Base-by-base conservation (phyloP, 805 yeast species). In the Hanseniaspora singularis region DNA sequence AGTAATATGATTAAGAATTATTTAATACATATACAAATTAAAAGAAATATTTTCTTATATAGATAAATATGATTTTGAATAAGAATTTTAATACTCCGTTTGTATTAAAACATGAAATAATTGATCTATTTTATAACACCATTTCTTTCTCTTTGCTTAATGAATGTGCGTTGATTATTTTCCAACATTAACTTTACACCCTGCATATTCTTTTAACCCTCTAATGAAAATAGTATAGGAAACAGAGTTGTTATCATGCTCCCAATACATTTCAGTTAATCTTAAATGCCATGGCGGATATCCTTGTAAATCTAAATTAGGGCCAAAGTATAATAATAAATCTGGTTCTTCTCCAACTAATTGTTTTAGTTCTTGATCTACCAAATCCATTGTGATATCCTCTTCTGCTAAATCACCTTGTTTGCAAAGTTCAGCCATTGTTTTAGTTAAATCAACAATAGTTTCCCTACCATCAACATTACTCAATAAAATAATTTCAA, bases 221-320 rank as follows among this genome's bases (percentile, higher is more conserved):
- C 92, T 71, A 44, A 82, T 70, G 61, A 84, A 88, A 16, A 86
- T 92, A 12, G 88, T 80, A 60, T 88, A 88, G 31, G 76, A 73
- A 39, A 86, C 94, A 47, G 73, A 77, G 50, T 72, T 77, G 61
- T 87, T 87, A 61, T 85, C 95, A 2, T 81, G 81, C 58, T 86
- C 89, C 84, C 94, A 83, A 64, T 79, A 88, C 57, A 92, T 76
- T 59, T 92, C 98, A 6, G 87, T 75, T 45, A 94, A 72, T 52
- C 98, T 74, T 30, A 86, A 76, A 59, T 89, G 97, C 98, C 98
- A 92, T 24, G 98, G 98, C 18, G 97, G 97, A 62, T 79, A 92
- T 15, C 95, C 96, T 63, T 87, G 94, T 41, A 92, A 71, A 60
- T 87, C 94, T 52, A 92, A 68, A 11, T 71, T 69, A n/a, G 96